Base-by-base conservation (phyloP, 805 yeast genomes). In the Candida nanaspora region DNA sequence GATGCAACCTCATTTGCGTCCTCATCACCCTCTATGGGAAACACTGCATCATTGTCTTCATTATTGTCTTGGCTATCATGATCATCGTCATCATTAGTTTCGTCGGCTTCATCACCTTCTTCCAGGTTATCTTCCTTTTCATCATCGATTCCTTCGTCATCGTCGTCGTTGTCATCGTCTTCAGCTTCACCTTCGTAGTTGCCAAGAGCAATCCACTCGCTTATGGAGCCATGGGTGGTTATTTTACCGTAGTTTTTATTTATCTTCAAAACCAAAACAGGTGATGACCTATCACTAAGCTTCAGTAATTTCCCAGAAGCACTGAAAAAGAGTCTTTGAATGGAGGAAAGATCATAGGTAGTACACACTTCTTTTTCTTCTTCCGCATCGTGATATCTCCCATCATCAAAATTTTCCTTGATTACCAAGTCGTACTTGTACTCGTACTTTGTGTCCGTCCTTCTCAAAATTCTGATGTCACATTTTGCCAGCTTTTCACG, bases 401-500 rank as follows among this genome's bases (percentile, higher is more conserved):
- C 85, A 58, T 84, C 94, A 48, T 82, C 68, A 37, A 81, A 77
- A 50, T 70, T 72, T 49, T 85, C 89, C 4, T 52, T 52, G 2
- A 84, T 64, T 9, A 53, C 57, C 15, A 84, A 43, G 4, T 52
- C 57, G 53, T 80, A 82, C 10, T 52, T 39, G 51, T 59, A 80
- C 6, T 50, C 45, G 18, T 28, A 27, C 19, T 36, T 36, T 13
- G 38, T 32, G 14, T 43, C 46, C 13, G 46, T 43, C 2, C 54
- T 40, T 21, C 74, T 53, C 40, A 52, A 49, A 3, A 83, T 49
- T 28, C 58, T 59, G 0, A 77, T 73, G 40, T 56, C 52, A 27
- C 82, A 74, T 41, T 76, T 69, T 15, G 86, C 80, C 58, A 67
- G 74, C 37, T 79, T 80, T 48, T 85, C 94, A 47, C 80, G 81